Base-by-base conservation (phyloP, 306 rosid species). In the Cajanus cajan region DNA sequence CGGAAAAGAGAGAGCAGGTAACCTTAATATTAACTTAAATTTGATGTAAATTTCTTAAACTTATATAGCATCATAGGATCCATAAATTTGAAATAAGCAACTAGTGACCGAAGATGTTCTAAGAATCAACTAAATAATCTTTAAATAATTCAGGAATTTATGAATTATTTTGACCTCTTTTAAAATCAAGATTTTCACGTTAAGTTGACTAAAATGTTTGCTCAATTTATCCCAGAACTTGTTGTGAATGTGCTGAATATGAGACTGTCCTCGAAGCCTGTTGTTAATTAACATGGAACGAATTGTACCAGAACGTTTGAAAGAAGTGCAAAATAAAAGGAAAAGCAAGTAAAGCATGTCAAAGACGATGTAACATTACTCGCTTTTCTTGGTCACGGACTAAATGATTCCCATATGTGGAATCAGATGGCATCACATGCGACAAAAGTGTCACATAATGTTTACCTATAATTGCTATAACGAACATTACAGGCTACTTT, bases 371-470 rank as follows among this genome's bases (percentile, higher is more conserved):
- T 72, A 70, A 34, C 65, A 59, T 61, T 33, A 14, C 43, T 69
- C 41, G 7, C 19, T 61, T 82, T 44, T 66, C 8, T 0, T 51
- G 71, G 83, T 87, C 88, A 84, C 86, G 85, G 90, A 78, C 85
- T 71, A 47, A 71, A 76, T 51, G 86, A 84, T 78, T 76, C 86
- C 81, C 75, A 37, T 8, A 28, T 52, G 82, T 5, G 71, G 80
- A 58, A 82, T 82, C 50, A 78, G 74, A 79, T 14, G 84, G 71
- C 77, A 76, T 8, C 54, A 71, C 65, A 67, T 50, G 54, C 73
- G 90, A 84, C 81, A 81, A 78, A 82, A 74, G 39, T 57, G 84
- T 76, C 82, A 84, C 85, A 13, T 45, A 33, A 66, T 76, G 74
- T 71, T 18, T 62, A 34, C 80, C 65, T 63, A 78, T 78, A 69